Percentiles rank a stretch among this genome's conserved stretches.
phyloP scores from a whole-genome alignment of 2,329 filamentous ascomycete genomes.

The Ceratocystis destructans region DNA sequence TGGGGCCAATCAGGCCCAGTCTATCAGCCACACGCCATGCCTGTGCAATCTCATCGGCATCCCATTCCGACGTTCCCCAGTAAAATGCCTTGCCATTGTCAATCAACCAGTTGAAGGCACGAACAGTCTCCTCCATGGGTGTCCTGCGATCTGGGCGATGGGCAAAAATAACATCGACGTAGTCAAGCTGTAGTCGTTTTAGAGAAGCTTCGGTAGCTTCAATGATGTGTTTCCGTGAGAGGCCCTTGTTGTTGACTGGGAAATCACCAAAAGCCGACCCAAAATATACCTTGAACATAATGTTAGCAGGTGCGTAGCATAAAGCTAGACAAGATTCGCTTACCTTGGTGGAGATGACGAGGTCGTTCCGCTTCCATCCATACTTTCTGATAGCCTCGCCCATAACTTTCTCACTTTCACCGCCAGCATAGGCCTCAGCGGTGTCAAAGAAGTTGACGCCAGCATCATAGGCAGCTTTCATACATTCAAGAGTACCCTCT shows the following conservation, averaged over 20 bases:
- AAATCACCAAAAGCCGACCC: conserved; percentile 46
- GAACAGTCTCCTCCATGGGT: conserved; percentile 57
- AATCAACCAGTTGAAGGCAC: conserved; percentile 58
- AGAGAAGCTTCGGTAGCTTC: conserved; percentile 50
- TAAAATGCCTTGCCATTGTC: conserved; percentile 54
- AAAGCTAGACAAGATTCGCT: not conserved
- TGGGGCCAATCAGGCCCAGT: conserved; percentile 46
- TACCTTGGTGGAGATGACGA: conserved; percentile 46
- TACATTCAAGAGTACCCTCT: conserved; percentile 35
- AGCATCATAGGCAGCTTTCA: conserved; percentile 47
- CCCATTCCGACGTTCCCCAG: conserved; percentile 59
- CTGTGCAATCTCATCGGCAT: conserved; percentile 49
- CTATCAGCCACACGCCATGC: conserved; percentile 48
- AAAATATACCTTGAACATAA: conserved; percentile 38
- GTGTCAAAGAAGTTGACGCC: conserved; percentile 52
- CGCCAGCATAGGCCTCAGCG: conserved; percentile 45
- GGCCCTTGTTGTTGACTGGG: conserved; percentile 51
- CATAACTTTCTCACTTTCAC: conserved; percentile 50
- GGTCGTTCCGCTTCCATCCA: conserved; percentile 47
- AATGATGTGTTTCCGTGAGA: conserved; percentile 56
- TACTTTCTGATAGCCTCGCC: conserved; percentile 46
- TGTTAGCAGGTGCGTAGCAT: not conserved
- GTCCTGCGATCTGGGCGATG: conserved; percentile 54
- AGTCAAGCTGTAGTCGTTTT: conserved; percentile 43
- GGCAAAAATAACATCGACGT: conserved; percentile 56